These are phyloP conservation scores for Fremontodendron californicum DNA, from an alignment of 345 rosid genomes.

Conservation along the genomic window DNA sequence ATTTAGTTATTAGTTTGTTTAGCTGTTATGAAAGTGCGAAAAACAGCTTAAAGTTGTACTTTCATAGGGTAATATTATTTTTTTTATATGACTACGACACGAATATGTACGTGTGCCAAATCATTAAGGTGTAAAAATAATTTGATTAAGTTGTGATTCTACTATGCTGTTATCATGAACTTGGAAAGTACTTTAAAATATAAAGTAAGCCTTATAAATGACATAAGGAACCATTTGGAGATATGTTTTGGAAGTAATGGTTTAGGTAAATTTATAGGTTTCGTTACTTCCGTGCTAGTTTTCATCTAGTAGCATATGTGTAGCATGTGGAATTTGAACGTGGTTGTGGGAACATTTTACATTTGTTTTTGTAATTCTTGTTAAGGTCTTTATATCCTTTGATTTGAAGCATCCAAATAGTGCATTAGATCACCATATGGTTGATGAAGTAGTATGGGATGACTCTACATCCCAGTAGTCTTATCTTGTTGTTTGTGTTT, in stretches of 20 bases:
- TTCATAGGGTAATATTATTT: neutral
- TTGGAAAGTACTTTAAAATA: neutral
- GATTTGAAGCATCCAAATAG: neutral
- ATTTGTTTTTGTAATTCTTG: neutral
- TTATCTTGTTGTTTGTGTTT: neutral
- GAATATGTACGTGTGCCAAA: neutral
- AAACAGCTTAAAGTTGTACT: neutral
- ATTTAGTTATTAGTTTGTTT: neutral
- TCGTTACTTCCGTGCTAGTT: neutral
- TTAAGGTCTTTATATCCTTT: slow-evolving; percentile 10
- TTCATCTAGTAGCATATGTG: slow-evolving; percentile 2
- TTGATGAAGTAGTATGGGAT: neutral
- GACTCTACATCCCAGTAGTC: neutral
- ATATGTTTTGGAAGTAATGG: neutral
- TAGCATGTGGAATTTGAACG: neutral
- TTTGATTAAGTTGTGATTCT: neutral
- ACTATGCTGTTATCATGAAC: neutral
- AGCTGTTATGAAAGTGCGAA: neutral
- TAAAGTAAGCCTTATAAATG: neutral
- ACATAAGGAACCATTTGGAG: neutral
- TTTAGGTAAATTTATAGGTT: neutral
- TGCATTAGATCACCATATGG: neutral
- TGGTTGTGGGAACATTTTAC: neutral
- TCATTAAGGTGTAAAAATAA: neutral
- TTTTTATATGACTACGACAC: neutral